Evolutionary conservation across 2,329 filamentous ascomycete genomes (phyloP).

Genomic region (Leptodontidium sp.): DNA sequence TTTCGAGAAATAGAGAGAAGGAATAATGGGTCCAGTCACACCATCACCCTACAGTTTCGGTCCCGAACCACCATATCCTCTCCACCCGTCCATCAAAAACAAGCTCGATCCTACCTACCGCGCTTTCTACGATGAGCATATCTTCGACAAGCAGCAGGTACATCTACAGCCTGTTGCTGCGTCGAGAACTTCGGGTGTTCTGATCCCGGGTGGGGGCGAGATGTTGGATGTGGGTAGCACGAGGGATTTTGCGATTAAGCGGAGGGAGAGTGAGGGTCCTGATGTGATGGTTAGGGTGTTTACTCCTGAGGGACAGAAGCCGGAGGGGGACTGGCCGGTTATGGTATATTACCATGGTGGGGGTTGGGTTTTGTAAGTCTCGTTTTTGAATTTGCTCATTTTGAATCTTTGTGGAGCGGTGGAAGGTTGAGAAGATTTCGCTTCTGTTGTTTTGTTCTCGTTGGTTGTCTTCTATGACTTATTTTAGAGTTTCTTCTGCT

Average conservation of each 20-base stretch:
- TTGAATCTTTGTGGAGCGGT: no score
- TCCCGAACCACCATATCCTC: constrained; percentile 42
- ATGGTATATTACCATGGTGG: constrained; percentile 66
- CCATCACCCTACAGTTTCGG: constrained; percentile 9
- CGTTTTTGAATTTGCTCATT: background rate
- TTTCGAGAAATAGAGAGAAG: no score
- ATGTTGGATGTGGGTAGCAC: constrained; percentile 52
- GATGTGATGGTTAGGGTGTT: constrained; percentile 59
- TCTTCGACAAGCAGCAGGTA: constrained; percentile 52
- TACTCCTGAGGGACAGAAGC: constrained; percentile 55
- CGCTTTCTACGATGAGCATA: constrained; percentile 41
- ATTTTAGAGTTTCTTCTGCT: background rate
- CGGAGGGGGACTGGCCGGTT: constrained; percentile 60
- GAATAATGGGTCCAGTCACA: constrained; percentile 35
- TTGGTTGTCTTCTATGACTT: background rate
- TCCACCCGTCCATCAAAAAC: constrained; percentile 38
- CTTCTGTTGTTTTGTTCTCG: background rate
- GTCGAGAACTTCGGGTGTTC: constrained; percentile 58
- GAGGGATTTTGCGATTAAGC: constrained; percentile 36
- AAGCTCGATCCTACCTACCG: constrained; percentile 41
- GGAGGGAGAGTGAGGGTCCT: constrained; percentile 55
- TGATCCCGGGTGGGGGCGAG: constrained; percentile 61
- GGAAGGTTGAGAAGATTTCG: no score
- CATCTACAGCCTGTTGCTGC: constrained; percentile 61
- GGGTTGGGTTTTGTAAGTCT: constrained; percentile 58